Evolutionary conservation across 2,329 filamentous ascomycete genomes (phyloP), one percentile per base, ranked within the genome.

Genomic region (Knufia fluminis): DNA sequence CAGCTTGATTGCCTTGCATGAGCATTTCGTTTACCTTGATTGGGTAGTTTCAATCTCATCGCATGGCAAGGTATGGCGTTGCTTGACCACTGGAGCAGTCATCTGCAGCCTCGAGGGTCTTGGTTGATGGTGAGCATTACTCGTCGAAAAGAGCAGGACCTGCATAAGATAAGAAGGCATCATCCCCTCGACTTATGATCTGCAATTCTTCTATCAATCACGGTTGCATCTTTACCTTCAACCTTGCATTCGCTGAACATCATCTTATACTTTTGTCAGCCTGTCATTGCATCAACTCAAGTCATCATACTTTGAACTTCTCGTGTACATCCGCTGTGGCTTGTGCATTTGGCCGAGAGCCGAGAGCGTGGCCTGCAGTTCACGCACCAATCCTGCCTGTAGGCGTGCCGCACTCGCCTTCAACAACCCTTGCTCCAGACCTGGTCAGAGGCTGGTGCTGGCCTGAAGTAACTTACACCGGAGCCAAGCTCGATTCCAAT

Each of bases 121-220:
- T 40, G 22, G n/a, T 22, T 28, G 33, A 31, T 7, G 40, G 19
- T 10, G 16, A 28, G 19, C 20, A 19, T 12, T 38, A 24, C 31
- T 36, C 20, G 19, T 16, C 38, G 6, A 12, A 14, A 23, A 23
- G 10, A 22, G n/a, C 10, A 36, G 44, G 9, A 39, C 44, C 44
- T 47, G 44, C 44, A 47, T 47, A 19, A 39, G 33, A 48, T 48
- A 48, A 39, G 26, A 48, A 22, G 40, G 12, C n/a, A 33, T 4
- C 12, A 14, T 28, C 26, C 22, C 23, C 26, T 31, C 22, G 35
- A 31, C 17, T 40, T 26, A 20, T 26, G 35, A 39, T 40, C 33
- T 39, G 19, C 23, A 14, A 26, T 28, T 40, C 24, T 28, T 39
- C 35, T 35, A 40, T 48, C 35, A 48, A 48, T 48, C 45, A 40